These are phyloP conservation scores for Chaetomium strumarium DNA, from an alignment of 2,329 filamentous ascomycete genomes.

Conservation along the genomic window DNA sequence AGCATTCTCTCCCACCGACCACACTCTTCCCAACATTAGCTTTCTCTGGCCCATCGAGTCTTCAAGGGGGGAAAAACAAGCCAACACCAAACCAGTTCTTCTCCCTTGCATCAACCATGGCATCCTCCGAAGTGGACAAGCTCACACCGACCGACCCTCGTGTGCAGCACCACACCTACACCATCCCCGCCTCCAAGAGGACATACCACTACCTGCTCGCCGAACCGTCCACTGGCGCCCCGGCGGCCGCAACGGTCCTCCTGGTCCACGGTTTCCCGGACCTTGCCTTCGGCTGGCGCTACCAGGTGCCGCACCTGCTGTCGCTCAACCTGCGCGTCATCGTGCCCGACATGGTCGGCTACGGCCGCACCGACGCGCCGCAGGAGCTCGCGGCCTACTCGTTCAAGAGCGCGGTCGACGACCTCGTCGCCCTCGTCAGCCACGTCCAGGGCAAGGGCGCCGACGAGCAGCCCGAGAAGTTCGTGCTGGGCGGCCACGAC, in stretches of 20 bases:
- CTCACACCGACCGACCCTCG: conserved; percentile 61
- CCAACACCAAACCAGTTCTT: too few species aligned
- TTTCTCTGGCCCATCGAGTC: too few species aligned
- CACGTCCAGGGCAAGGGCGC: conserved; percentile 57
- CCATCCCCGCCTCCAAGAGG: conserved; percentile 53
- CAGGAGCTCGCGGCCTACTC: conserved; percentile 58
- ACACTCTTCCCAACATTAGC: too few species aligned
- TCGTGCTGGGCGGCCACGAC: conserved; percentile 87
- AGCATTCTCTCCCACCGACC: too few species aligned
- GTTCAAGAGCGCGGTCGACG: conserved; percentile 64
- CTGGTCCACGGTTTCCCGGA: conserved; percentile 77
- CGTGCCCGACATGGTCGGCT: conserved; percentile 81
- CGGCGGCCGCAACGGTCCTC: conserved; percentile 28
- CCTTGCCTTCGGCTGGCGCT: conserved; percentile 77
- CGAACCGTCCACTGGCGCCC: conserved; percentile 38
- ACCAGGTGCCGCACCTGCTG: conserved; percentile 74
- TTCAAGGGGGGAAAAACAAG: too few species aligned
- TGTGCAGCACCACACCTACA: conserved; percentile 53
- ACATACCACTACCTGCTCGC: conserved; percentile 63
- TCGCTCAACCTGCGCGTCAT: conserved; percentile 72
- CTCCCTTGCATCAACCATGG: not conserved
- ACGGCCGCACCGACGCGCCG: conserved; percentile 69
- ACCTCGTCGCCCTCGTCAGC: conserved; percentile 66
- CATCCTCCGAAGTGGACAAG: conserved; percentile 41
- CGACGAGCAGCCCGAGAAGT: conserved; percentile 30